Conservation (phyloP, 345 rosid species). For the Eucalyptus tenuipes region DNA sequence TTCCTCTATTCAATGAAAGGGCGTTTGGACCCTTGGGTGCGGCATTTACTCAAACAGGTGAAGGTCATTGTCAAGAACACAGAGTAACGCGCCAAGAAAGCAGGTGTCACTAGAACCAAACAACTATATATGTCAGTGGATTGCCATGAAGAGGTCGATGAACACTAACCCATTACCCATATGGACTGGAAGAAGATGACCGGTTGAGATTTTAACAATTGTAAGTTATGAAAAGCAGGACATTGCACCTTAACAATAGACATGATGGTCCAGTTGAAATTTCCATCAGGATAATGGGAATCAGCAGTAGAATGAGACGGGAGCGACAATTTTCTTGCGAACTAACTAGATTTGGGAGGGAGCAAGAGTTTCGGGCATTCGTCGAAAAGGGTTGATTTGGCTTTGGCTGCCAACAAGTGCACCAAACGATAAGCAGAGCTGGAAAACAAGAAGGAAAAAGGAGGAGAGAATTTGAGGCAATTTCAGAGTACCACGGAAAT, state of each 20-base stretch:
- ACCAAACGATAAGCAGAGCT: background rate
- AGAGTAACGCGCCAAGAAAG: background rate
- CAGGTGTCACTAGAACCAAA: background rate
- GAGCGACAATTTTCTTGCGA: background rate
- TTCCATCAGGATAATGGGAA: background rate
- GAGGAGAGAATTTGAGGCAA: background rate
- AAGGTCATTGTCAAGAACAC: background rate
- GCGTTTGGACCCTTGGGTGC: background rate
- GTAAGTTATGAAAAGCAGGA: background rate
- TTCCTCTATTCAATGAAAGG: background rate
- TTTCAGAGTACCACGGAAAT: background rate
- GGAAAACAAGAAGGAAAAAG: background rate
- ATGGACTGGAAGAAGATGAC: background rate
- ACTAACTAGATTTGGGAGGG: background rate
- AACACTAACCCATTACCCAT: background rate
- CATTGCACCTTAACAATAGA: background rate
- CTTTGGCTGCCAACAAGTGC: background rate
- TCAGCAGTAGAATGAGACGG: background rate
- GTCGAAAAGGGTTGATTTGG: background rate
- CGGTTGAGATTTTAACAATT: background rate
- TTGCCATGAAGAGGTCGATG: background rate
- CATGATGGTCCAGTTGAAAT: background rate
- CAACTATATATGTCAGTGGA: background rate
- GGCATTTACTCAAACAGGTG: background rate
- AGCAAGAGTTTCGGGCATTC: background rate